Evolutionary conservation across 192 early-diverging fungal genomes (phyloP).

Genomic region (Mortierella alpina): DNA sequence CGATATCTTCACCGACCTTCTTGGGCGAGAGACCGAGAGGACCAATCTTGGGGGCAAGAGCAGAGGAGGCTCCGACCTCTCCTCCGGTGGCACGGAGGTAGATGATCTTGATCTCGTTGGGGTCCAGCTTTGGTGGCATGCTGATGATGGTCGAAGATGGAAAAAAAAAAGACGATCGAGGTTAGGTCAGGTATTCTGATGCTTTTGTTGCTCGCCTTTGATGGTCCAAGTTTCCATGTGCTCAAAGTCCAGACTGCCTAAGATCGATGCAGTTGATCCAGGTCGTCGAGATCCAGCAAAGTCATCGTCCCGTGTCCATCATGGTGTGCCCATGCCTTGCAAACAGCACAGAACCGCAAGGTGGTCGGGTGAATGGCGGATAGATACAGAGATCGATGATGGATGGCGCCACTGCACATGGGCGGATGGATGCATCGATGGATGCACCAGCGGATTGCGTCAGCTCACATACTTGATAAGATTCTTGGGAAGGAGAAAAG

Average conservation of each 20-base stretch:
- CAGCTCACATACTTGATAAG: conserved; percentile 9
- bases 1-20: conserved; percentile 99
- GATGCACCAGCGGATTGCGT: conserved; percentile 43
- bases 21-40: conserved; percentile 99
- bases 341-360: background rate
- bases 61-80: conserved; percentile 96
- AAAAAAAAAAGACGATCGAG: background rate
- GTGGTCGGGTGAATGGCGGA: background rate
- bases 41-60: conserved; percentile 99
- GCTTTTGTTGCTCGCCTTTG: background rate
- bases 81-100: conserved; percentile 98
- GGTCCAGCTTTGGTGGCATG: conserved; percentile 94
- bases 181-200: background rate
- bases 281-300: too few species aligned
- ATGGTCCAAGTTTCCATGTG: too few species aligned
- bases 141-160: conserved; percentile 14
- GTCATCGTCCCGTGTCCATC: too few species aligned
- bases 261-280: too few species aligned
- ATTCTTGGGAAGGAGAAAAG: conserved; percentile 12
- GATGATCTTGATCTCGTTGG: conserved; percentile 81
- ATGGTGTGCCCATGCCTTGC: too few species aligned
- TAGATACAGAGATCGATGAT: background rate
- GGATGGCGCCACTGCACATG: background rate
- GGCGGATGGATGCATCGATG: conserved; percentile 35
- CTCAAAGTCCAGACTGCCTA: too few species aligned